Conservation (phyloP, 768 basidiomycete genomes). For the Termitomyces sp. region DNA sequence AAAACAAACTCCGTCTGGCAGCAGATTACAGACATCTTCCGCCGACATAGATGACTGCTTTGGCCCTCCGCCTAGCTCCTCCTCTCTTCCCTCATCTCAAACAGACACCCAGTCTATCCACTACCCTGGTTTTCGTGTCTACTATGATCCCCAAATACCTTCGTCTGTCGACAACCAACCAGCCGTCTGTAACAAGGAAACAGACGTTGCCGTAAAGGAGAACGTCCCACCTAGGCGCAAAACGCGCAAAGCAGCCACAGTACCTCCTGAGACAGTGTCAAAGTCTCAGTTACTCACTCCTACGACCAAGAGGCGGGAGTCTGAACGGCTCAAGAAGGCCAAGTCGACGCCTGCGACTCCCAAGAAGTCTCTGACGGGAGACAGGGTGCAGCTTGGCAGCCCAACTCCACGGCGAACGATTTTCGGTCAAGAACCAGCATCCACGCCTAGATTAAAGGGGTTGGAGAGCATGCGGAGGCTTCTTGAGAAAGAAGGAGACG, state of each 20-base stretch:
- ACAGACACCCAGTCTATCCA: constrained; percentile 55
- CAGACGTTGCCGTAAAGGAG: constrained; percentile 50
- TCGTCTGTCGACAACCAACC: constrained; percentile 8
- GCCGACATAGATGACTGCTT: constrained; percentile 17
- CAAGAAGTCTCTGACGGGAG: constrained; percentile 12
- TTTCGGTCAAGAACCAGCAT: constrained; percentile 8
- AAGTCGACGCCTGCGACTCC: constrained; percentile 24
- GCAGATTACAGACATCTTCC: constrained; percentile 13
- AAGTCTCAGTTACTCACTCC: neutral
- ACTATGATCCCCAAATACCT: constrained; percentile 41
- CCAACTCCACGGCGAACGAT: constrained; percentile 25
- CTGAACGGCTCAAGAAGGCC: constrained; percentile 17
- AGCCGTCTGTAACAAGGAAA: constrained; percentile 14
- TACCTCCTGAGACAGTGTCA: constrained; percentile 17
- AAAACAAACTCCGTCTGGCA: constrained; percentile 19
- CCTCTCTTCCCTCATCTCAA: constrained; percentile 29
- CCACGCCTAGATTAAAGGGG: constrained; percentile 19
- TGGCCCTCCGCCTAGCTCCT: constrained; percentile 16
- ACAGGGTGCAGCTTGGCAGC: constrained; percentile 9
- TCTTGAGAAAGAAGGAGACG: constrained; percentile 34
- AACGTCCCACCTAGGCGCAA: constrained; percentile 50
- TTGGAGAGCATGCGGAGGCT: constrained; percentile 24
- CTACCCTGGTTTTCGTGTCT: constrained; percentile 65
- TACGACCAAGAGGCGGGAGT: constrained; percentile 16
- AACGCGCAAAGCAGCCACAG: constrained; percentile 34